A percentile compares a stretch with the other conserved stretches of the same genome.
These are phyloP conservation scores for Rhizopogon salebrosus DNA, from an alignment of 768 basidiomycete species.

Conservation along the genomic window DNA sequence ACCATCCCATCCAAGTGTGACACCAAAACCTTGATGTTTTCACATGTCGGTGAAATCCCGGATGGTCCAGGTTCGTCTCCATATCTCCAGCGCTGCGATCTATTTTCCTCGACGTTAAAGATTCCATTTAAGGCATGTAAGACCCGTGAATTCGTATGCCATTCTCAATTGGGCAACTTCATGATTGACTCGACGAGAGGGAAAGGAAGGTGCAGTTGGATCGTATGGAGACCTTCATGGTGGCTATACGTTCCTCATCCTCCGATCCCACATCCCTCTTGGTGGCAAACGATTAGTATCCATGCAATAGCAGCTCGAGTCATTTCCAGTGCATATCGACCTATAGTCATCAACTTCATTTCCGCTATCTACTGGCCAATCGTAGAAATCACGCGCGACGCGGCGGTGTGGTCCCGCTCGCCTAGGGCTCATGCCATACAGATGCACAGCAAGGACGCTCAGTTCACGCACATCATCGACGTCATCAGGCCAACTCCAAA, in stretches of 20 bases:
- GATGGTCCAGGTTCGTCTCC: too few species aligned
- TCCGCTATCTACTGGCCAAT: neutral
- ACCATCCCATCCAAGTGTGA: slow-evolving; percentile 10
- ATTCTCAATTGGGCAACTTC: neutral
- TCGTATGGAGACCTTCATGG: slow-evolving; percentile 1
- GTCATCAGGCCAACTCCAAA: neutral
- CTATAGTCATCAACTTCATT: too few species aligned
- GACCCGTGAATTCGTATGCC: slow-evolving; percentile 11
- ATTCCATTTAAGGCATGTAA: slow-evolving; percentile 18
- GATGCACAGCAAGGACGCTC: neutral
- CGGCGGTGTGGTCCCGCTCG: neutral
- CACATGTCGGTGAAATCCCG: neutral
- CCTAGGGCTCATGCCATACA: neutral
- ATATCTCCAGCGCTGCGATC: neutral
- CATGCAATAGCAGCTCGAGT: neutral
- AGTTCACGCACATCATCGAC: neutral
- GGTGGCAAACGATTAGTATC: neutral
- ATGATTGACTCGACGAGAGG: slow-evolving; percentile 2
- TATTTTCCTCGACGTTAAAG: slow-evolving; percentile 18
- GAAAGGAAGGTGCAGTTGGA: slow-evolving; percentile 3
- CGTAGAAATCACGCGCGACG: neutral
- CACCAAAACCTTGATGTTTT: slow-evolving; percentile 1
- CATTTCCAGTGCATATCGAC: too few species aligned
- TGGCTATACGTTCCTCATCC: slow-evolving; percentile 4
- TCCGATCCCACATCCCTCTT: neutral